A percentile compares a stretch with the other conserved stretches of the same genome.
phyloP scores from a whole-genome alignment of 2,329 filamentous ascomycete species.

The Huntiella omanensis region DNA sequence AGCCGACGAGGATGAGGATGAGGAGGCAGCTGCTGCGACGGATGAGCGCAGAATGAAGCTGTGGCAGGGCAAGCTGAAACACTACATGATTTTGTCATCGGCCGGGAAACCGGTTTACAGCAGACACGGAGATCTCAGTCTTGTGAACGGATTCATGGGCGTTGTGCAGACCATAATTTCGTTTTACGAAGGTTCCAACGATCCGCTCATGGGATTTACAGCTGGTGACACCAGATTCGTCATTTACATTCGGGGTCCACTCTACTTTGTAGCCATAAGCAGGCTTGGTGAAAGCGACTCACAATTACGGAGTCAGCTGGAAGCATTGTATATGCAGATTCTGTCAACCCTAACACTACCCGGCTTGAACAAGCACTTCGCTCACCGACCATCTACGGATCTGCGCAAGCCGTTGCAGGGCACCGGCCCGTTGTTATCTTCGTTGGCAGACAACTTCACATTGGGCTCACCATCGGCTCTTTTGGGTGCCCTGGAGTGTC shows the following conservation, averaged over 20 bases:
- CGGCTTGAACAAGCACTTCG: slow-evolving; percentile 70
- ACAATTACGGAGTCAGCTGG: slow-evolving; percentile 72
- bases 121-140: slow-evolving; percentile 70
- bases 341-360: slow-evolving; percentile 86
- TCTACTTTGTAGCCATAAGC: slow-evolving; percentile 89
- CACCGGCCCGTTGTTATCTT: slow-evolving; percentile 77
- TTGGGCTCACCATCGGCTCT: slow-evolving; percentile 77
- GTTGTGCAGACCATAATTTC: slow-evolving; percentile 96
- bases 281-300: slow-evolving; percentile 78
- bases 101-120: slow-evolving; percentile 97
- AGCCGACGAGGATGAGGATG: slow-evolving; percentile 6
- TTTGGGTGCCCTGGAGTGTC: slow-evolving; percentile 76
- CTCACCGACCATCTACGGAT: slow-evolving; percentile 81
- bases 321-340: slow-evolving; percentile 96
- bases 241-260: slow-evolving; percentile 62
- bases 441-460: slow-evolving; percentile 85
- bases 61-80: slow-evolving; percentile 89
- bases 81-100: slow-evolving; percentile 90
- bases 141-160: slow-evolving; percentile 87
- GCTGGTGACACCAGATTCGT: slow-evolving; percentile 79
- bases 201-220: slow-evolving; percentile 64
- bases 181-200: slow-evolving; percentile 69
- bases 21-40: slow-evolving; percentile 19
- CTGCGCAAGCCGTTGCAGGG: slow-evolving; percentile 76
- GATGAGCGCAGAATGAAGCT: slow-evolving; percentile 44